Conservation (phyloP, 2,329 filamentous ascomycete species). For the Cladosporium sp. region DNA sequence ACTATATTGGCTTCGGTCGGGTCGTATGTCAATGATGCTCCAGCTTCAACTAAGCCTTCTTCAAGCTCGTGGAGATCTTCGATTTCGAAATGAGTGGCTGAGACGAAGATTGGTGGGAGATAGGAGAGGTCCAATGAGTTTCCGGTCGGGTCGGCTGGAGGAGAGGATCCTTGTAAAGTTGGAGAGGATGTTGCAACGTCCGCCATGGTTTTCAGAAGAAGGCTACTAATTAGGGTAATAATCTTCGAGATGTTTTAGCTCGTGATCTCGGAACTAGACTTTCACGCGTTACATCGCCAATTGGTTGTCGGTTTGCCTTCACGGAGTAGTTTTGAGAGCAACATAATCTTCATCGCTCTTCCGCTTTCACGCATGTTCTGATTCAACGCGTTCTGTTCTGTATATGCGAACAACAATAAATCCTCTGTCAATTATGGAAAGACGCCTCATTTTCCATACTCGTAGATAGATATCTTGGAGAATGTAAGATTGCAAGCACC, state of each 20-base stretch:
- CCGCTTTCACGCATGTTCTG: background rate
- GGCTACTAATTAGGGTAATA: no score
- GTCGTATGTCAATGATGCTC: conserved; percentile 62
- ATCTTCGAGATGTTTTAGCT: no score
- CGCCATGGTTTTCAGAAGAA: background rate
- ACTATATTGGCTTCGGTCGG: conserved; percentile 66
- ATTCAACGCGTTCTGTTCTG: background rate
- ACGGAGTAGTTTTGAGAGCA: no score
- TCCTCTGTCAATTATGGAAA: no score
- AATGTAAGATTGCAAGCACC: background rate
- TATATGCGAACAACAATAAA: no score
- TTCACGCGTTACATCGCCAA: no score
- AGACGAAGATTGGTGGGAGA: conserved; percentile 64
- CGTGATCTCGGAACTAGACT: no score
- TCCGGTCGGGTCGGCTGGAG: background rate
- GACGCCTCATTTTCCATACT: background rate
- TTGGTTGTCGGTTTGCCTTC: no score
- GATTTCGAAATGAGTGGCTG: conserved; percentile 61
- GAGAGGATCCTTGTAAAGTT: conserved; percentile 1
- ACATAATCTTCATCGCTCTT: background rate
- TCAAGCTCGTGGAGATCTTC: conserved; percentile 60
- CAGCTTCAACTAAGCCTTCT: conserved; percentile 50
- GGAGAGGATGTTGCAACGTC: background rate
- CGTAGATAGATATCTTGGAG: background rate
- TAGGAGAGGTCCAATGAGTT: conserved; percentile 34